Percentiles rank a stretch among this genome's conserved stretches.
Evolutionary conservation across 208 protist genomes (phyloP).

Genomic region (Naegleria gruberi): DNA sequence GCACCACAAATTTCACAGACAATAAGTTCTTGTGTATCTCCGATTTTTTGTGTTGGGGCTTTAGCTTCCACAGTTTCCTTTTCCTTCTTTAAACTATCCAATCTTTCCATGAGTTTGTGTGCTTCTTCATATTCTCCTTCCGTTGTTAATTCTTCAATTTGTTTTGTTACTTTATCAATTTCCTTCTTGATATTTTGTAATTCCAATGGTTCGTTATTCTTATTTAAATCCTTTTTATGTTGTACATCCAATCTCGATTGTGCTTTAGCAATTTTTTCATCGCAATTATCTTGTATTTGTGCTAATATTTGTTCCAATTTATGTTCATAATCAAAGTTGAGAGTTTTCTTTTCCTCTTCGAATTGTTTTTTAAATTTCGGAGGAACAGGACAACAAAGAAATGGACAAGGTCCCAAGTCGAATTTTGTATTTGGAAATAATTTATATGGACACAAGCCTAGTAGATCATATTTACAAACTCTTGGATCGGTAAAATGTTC

Average conservation of each 20-base stretch:
- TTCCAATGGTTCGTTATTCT: background rate
- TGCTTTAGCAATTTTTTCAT: background rate
- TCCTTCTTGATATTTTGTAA: background rate
- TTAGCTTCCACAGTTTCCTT: background rate
- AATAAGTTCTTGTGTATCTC: slow-evolving; percentile 8
- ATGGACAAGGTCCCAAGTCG: slow-evolving; percentile 15
- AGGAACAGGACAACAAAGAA: background rate
- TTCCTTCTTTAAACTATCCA: background rate
- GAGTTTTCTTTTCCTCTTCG: background rate
- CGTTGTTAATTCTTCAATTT: slow-evolving; percentile 13
- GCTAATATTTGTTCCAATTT: background rate
- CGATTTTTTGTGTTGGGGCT: background rate
- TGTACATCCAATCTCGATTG: background rate
- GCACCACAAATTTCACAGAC: slow-evolving; percentile 18
- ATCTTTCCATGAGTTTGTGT: background rate
- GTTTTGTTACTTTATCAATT: slow-evolving; percentile 2
- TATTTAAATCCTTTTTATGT: background rate
- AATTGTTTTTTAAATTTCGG: slow-evolving; percentile 2
- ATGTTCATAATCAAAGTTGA: background rate
- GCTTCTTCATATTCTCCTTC: background rate
- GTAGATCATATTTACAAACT: slow-evolving; percentile 8
- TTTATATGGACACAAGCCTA: slow-evolving; percentile 11
- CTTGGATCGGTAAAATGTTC: background rate
- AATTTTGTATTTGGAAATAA: slow-evolving; percentile 18
- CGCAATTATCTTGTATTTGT: background rate